Conservation (phyloP, 495 filamentous ascomycete genomes). For the Lasiosphaeriaceae sp. region DNA sequence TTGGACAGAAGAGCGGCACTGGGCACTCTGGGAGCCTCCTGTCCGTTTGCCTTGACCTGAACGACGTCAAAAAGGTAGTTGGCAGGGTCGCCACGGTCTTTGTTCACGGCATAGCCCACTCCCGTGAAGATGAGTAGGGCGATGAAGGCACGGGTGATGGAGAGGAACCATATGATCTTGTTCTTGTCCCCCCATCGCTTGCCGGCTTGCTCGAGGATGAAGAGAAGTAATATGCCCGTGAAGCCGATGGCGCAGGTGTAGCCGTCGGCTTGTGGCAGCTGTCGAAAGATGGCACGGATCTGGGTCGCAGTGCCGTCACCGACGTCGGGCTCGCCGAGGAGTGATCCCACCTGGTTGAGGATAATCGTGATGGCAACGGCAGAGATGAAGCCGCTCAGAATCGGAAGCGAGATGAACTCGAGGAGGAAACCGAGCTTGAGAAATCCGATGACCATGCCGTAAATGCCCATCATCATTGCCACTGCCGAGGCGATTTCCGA, state of each 20-base stretch:
- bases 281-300: conserved; percentile 40
- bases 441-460: conserved; percentile 45
- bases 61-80: conserved; percentile 37
- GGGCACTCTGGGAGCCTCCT: conserved; percentile 36
- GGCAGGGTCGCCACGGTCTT: conserved; percentile 25
- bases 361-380: conserved; percentile 48
- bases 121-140: conserved; percentile 44
- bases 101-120: conserved; percentile 46
- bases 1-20: conserved; percentile 30
- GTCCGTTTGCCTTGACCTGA: conserved; percentile 41
- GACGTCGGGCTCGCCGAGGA: conserved; percentile 41
- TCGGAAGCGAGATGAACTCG: conserved; percentile 48
- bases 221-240: conserved; percentile 39
- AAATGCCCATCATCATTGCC: conserved; percentile 49
- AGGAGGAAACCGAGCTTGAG: conserved; percentile 51
- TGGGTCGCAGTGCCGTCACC: conserved; percentile 37
- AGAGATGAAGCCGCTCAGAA: conserved; percentile 49
- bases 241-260: conserved; percentile 46
- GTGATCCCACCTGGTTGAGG: conserved; percentile 41
- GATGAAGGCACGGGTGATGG: conserved; percentile 44
- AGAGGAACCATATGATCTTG: conserved; percentile 38
- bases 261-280: conserved; percentile 37
- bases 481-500: conserved; percentile 46
- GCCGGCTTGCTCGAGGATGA: conserved; percentile 41
- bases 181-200: conserved; percentile 44